Conservation (phyloP, 2,329 filamentous ascomycete species). For the Fusarium sp. region DNA sequence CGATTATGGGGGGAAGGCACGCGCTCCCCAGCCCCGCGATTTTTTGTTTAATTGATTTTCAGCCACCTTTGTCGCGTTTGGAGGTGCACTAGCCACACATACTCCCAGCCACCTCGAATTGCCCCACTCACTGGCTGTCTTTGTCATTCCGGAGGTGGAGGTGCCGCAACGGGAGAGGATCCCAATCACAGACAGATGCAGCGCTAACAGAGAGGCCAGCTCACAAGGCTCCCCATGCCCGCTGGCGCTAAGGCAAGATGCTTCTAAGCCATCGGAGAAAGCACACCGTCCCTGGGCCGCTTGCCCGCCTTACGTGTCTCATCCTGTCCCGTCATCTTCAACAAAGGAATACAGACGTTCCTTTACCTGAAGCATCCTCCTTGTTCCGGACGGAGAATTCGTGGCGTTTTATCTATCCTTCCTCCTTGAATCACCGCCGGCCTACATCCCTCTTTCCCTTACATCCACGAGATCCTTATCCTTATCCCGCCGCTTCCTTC, state of each 20-base stretch:
- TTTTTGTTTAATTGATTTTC: slow-evolving; percentile 47
- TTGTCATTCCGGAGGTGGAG: slow-evolving; percentile 6
- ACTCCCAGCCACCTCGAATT: slow-evolving; percentile 3
- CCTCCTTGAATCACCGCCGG: not conserved
- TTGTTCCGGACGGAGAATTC: not conserved
- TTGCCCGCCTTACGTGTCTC: slow-evolving; percentile 37
- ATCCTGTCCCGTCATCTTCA: slow-evolving; percentile 41
- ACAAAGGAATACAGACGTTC: not conserved
- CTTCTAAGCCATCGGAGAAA: slow-evolving; percentile 4
- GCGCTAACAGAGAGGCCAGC: not conserved
- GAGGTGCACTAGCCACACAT: slow-evolving; percentile 25
- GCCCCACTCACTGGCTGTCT: no score
- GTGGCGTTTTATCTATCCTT: not conserved
- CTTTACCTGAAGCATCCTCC: slow-evolving; percentile 9
- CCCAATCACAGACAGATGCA: not conserved
- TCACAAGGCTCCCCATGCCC: not conserved
- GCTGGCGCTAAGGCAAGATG: slow-evolving; percentile 8
- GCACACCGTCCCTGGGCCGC: slow-evolving; percentile 21
- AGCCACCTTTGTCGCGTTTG: slow-evolving; percentile 25
- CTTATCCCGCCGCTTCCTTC: not conserved
- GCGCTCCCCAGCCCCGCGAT: slow-evolving; percentile 50
- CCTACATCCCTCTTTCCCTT: slow-evolving; percentile 1
- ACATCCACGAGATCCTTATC: not conserved
- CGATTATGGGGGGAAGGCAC: slow-evolving; percentile 23
- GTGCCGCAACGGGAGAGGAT: no score